These are phyloP conservation scores for Paraglomus occultum DNA, from an alignment of 192 early-diverging fungal species.

Conservation along the genomic window DNA sequence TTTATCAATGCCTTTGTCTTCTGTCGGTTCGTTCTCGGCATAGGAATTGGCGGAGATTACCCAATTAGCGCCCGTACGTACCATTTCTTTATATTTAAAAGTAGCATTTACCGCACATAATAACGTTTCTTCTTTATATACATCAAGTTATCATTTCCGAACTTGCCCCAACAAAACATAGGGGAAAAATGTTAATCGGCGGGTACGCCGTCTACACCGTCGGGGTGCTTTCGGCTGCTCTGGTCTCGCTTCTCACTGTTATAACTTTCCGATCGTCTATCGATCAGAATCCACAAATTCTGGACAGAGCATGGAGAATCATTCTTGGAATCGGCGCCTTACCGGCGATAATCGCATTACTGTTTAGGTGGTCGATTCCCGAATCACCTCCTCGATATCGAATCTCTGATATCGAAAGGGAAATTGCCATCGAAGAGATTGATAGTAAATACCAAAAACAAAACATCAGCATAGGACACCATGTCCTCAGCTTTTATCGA, in stretches of 20 bases:
- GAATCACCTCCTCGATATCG: slow-evolving; percentile 94
- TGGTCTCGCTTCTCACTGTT: slow-evolving; percentile 70
- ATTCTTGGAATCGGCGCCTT: slow-evolving; percentile 80
- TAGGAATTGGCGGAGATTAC: slow-evolving; percentile 83
- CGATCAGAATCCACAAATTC: slow-evolving; percentile 54
- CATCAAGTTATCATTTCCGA: slow-evolving; percentile 90
- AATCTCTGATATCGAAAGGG: slow-evolving; percentile 38
- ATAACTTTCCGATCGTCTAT: slow-evolving; percentile 72
- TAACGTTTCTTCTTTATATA: slow-evolving; percentile 68
- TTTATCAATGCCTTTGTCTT: slow-evolving; percentile 59
- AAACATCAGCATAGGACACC: too few species aligned
- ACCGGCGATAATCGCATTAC: slow-evolving; percentile 82
- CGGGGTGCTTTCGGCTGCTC: slow-evolving; percentile 79
- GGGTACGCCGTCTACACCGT: slow-evolving; percentile 95
- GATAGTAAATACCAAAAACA: too few species aligned
- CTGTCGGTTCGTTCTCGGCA: slow-evolving; percentile 76
- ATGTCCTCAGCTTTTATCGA: too few species aligned
- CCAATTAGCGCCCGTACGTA: slow-evolving; percentile 40
- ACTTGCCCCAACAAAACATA: slow-evolving; percentile 75
- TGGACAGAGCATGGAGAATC: slow-evolving; percentile 93
- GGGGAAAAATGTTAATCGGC: slow-evolving; percentile 75
- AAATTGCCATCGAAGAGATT: slow-evolving; percentile 36
- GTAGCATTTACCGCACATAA: too few species aligned
- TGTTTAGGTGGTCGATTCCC: slow-evolving; percentile 87
- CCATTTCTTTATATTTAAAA: too few species aligned